Evolutionary conservation across 768 basidiomycete species (phyloP), one percentile per base, ranked within the genome.

Genomic region (Suillus fuscotomentosus): DNA sequence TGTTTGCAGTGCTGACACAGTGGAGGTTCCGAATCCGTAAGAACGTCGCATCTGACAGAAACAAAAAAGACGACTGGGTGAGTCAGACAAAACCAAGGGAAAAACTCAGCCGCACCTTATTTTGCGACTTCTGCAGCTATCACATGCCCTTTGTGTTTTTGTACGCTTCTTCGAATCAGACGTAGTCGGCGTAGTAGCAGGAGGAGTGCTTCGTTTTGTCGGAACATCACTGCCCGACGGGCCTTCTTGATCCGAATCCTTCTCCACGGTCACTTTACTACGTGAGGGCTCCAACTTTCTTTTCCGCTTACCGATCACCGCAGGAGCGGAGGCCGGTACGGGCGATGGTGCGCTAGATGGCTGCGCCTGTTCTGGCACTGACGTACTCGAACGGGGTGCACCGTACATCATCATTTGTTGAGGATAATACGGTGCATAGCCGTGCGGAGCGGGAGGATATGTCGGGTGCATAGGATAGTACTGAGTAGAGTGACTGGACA

Each of bases 1-100:
- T 95, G 93, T 72, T 94, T 92, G 84, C 97, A 99, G 75, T 98
- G 96, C 70, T 95, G 91, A 73, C 95, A 98, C 57, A 91, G 72
- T 20, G 91, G 88, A 0, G 92, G 91, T 3, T 94, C 90, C 70
- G 84, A 75, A 70, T 95, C 92, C 0, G 83, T 43, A 20, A 99
- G 81, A 70, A 97, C 86, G 72, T 99, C 97, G 78, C 97, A 99
- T 70, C 87, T 83, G 70, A 41, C 48, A 51, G 38, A 9, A 17
- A 34, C 14, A 42, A 60, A 34, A 9, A 15, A 8, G 15, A 24
- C 3, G 14, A 24, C 13, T 13, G 34, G 9, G 31, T 56, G 24
- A n/a, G 10, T 56, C 45, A n/a, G 24, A 14, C 24, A 53, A n/a
- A 22, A 17, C 48, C 67, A 68, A 66, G 59, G 60, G 43, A 42